Conservation (phyloP, 1,284 basidiomycete genomes). For the Ceratobasidium sp. region DNA sequence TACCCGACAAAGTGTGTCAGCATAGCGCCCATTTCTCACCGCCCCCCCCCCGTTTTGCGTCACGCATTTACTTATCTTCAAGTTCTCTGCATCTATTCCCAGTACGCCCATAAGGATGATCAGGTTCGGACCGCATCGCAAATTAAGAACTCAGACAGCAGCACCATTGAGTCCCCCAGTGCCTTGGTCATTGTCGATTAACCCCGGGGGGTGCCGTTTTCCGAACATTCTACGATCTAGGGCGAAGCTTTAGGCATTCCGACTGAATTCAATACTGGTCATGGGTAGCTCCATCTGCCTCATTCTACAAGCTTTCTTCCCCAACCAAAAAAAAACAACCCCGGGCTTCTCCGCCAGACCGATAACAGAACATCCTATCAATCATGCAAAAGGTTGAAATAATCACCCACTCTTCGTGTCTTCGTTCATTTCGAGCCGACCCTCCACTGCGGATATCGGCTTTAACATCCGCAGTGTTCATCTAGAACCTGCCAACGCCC, state of each 20-base stretch:
- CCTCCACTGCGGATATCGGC: neutral
- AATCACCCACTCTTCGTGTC: neutral
- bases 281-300: neutral
- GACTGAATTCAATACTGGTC: neutral
- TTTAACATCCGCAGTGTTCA: neutral
- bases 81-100: neutral
- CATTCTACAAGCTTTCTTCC: too few relatives aligned
- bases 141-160: neutral
- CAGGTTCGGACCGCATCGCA: neutral
- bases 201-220: neutral
- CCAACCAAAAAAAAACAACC: neutral
- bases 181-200: neutral
- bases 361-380: neutral
- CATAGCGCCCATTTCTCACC: neutral
- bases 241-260: neutral
- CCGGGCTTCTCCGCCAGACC: slow-evolving; percentile 9
- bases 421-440: neutral
- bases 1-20: neutral
- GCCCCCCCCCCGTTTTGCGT: neutral
- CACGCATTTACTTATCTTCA: neutral
- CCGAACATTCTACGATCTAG: neutral
- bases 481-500: neutral
- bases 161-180: slow-evolving; percentile 9
- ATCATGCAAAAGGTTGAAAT: neutral
- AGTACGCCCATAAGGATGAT: neutral